Percentiles rank a stretch among this genome's conserved stretches.
These are phyloP conservation scores for Colletotrichum sp. DNA, from an alignment of 2,329 filamentous ascomycete species.

Conservation along the genomic window DNA sequence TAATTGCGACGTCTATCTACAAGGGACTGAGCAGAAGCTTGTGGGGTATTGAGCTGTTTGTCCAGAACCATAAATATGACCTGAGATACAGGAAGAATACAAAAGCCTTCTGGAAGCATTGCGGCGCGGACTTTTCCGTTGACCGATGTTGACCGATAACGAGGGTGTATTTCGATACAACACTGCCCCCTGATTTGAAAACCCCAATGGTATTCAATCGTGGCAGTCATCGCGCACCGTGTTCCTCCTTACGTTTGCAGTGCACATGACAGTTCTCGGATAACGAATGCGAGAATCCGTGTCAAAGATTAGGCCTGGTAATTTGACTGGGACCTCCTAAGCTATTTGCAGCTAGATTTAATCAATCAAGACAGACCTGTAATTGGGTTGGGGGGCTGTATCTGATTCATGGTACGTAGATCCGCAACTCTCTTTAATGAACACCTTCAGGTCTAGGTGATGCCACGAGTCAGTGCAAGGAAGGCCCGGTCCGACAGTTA, in stretches of 20 bases:
- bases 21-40: background rate
- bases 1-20: background rate
- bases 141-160: background rate
- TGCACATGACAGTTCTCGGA: background rate
- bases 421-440: background rate
- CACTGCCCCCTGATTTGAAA: background rate
- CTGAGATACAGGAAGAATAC: background rate
- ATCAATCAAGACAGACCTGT: background rate
- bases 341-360: background rate
- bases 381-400: background rate
- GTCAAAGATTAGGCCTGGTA: background rate
- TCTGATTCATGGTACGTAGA: background rate
- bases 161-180: background rate
- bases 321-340: background rate
- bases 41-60: background rate
- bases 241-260: background rate
- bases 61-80: background rate
- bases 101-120: background rate
- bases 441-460: background rate
- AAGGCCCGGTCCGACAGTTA: background rate
- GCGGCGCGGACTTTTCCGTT: background rate
- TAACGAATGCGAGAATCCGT: background rate
- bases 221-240: background rate
- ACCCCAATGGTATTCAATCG: background rate
- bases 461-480: background rate